phyloP scores from a whole-genome alignment of 1,284 basidiomycete species.

The Heterobasidion occidentale region DNA sequence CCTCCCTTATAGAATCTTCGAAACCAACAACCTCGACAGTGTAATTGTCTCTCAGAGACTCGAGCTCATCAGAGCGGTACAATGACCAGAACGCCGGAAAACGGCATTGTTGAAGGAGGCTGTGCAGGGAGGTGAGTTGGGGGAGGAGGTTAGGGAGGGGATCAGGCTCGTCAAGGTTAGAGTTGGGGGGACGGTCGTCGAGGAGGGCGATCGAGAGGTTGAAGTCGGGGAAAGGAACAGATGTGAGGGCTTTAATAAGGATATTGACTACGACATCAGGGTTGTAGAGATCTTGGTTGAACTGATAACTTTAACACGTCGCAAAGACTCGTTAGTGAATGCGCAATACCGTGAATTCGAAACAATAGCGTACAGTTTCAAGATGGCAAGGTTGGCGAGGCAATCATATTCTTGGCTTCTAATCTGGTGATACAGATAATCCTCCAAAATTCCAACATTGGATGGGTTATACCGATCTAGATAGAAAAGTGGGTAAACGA shows the following conservation, averaged over 20 bases:
- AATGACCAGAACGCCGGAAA: conserved; percentile 86
- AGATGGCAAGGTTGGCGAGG: conserved; percentile 84
- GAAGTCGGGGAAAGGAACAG: conserved; percentile 84
- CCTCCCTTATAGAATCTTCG: conserved; percentile 71
- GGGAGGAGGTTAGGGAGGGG: conserved; percentile 72
- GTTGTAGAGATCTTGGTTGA: conserved; percentile 91
- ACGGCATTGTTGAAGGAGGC: conserved; percentile 78
- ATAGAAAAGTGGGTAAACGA: background rate
- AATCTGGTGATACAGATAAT: conserved; percentile 91
- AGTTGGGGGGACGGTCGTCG: conserved; percentile 60
- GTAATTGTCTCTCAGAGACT: conserved; percentile 75
- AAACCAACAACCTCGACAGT: conserved; percentile 78
- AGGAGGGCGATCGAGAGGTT: conserved; percentile 88
- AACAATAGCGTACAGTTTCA: conserved; percentile 58
- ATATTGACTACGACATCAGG: conserved; percentile 91
- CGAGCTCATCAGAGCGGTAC: conserved; percentile 61
- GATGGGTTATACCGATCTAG: conserved; percentile 94
- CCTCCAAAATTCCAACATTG: conserved; percentile 88
- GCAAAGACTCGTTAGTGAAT: background rate
- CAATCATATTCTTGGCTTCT: conserved; percentile 88
- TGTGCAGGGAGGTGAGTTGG: conserved; percentile 66
- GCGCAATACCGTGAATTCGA: background rate
- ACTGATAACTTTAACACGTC: conserved; percentile 75
- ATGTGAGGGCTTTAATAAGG: conserved; percentile 85
- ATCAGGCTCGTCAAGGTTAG: conserved; percentile 72